Evolutionary conservation across 306 rosid genomes (phyloP).

Genomic region (Ziziphus jujuba): DNA sequence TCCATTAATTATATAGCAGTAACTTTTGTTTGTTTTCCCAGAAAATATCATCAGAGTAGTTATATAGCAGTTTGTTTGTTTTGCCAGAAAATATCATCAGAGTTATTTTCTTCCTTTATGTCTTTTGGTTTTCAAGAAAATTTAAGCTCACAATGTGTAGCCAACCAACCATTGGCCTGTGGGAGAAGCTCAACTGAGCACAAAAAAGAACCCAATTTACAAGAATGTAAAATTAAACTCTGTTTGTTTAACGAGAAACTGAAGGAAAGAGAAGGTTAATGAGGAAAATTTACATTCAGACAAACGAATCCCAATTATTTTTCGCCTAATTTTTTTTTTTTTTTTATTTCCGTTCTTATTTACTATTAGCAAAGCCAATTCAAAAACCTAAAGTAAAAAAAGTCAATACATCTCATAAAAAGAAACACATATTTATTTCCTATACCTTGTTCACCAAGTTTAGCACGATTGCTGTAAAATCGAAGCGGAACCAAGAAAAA

Average conservation of each 20-base stretch:
- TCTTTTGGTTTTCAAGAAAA: background rate
- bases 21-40: background rate
- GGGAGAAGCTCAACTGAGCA: background rate
- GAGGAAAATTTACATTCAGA: background rate
- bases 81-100: background rate
- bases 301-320: background rate
- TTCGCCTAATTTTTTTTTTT: background rate
- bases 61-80: background rate
- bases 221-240: background rate
- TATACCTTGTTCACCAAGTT: conserved; percentile 84
- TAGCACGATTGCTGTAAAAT: conserved; percentile 81
- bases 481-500: background rate
- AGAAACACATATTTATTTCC: background rate
- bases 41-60: background rate
- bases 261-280: background rate
- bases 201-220: background rate
- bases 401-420: background rate
- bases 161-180: background rate
- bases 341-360: background rate
- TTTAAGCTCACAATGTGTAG: too few species aligned
- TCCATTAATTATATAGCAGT: background rate
- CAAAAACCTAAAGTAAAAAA: background rate
- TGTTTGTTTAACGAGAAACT: background rate
- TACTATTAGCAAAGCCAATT: background rate
- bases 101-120: background rate